Conservation (phyloP, 2,329 filamentous ascomycete genomes). For the Blastomyces emzantsi region DNA sequence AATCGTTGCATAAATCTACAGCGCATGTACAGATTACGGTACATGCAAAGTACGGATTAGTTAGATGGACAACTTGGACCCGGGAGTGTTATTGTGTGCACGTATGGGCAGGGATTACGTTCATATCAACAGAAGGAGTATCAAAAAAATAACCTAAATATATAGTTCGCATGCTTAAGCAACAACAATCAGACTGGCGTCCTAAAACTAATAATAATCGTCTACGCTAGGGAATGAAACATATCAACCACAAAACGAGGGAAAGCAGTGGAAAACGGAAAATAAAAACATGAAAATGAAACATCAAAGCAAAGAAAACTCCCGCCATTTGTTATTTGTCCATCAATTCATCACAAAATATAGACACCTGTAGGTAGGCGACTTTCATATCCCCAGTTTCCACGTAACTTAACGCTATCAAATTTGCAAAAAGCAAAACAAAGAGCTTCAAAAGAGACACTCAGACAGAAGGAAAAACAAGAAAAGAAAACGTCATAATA, state of each 20-base stretch:
- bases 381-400: conserved; percentile 3
- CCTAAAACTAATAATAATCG: conserved; percentile 1
- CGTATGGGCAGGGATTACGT: too few relatives aligned
- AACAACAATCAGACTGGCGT: not conserved
- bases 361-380: conserved; percentile 1
- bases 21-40: too few relatives aligned
- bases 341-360: conserved; percentile 1
- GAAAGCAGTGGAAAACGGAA: conserved; percentile 6
- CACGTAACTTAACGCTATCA: conserved; percentile 4
- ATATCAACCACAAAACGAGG: not conserved
- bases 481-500: conserved; percentile 5
- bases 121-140: not conserved
- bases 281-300: conserved; percentile 16
- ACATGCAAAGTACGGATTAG: too few relatives aligned
- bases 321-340: not conserved
- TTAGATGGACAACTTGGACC: too few relatives aligned
- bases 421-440: not conserved
- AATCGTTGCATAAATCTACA: not conserved
- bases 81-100: too few relatives aligned
- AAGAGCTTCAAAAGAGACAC: not conserved
- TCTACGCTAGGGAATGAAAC: conserved; percentile 3
- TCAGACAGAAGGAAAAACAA: not conserved
- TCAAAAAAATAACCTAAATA: not conserved
- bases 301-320: conserved; percentile 21
- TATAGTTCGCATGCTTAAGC: not conserved